Evolutionary conservation across 192 early-diverging fungal species (phyloP).

Genomic region (Gryganskiella cystojenkinii): DNA sequence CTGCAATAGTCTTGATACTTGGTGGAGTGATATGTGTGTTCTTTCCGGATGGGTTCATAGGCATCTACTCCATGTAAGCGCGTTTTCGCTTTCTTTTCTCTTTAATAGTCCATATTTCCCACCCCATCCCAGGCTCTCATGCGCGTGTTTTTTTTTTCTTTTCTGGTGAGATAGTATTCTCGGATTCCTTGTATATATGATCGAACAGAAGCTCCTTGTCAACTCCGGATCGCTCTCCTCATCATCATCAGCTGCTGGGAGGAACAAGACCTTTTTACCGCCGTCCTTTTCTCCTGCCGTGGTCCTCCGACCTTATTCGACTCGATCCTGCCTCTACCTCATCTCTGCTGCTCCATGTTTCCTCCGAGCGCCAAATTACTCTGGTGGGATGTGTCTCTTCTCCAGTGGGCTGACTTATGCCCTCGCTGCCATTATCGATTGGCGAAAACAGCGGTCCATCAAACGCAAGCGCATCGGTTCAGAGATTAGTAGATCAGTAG

Average conservation of each 20-base stretch:
- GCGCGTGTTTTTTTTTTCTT: background rate
- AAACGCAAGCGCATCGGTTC: too few species aligned
- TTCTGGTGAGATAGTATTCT: slow-evolving; percentile 15
- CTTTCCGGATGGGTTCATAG: slow-evolving; percentile 14
- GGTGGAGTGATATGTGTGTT: slow-evolving; percentile 24
- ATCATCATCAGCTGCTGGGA: background rate
- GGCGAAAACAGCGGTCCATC: slow-evolving; percentile 1
- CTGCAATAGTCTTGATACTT: slow-evolving; percentile 5
- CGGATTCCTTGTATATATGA: slow-evolving; percentile 7
- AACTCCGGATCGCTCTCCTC: background rate
- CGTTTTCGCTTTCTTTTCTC: background rate
- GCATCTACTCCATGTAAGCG: slow-evolving; percentile 32
- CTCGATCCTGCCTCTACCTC: slow-evolving; percentile 18
- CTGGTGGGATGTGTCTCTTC: slow-evolving; percentile 31
- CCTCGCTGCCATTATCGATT: slow-evolving; percentile 11
- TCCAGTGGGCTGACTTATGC: slow-evolving; percentile 32
- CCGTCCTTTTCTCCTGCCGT: background rate
- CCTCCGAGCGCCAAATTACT: slow-evolving; percentile 24
- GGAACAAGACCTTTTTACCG: background rate
- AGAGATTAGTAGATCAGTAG: too few species aligned
- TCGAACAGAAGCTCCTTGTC: slow-evolving; percentile 1
- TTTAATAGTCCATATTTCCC: background rate
- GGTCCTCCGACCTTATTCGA: slow-evolving; percentile 1
- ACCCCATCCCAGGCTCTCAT: background rate
- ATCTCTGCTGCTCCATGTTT: slow-evolving; percentile 20